Percentiles rank a stretch among this genome's conserved stretches.
Evolutionary conservation across 495 filamentous ascomycete genomes (phyloP).

Genomic region (Aspergillus avenaceus): DNA sequence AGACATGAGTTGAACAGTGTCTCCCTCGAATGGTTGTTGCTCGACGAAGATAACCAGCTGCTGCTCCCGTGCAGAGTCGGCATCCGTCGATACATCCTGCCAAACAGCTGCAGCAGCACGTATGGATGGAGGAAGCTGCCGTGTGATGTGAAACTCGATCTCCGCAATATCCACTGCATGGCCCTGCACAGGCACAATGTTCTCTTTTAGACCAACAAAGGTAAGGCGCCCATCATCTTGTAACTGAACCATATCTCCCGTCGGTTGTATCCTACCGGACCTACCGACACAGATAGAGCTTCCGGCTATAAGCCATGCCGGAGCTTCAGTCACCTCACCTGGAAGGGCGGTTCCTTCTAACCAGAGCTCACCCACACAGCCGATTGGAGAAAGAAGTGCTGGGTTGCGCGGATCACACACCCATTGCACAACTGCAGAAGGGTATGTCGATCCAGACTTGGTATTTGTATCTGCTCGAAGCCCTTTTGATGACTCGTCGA

Average conservation of each 20-base stretch:
- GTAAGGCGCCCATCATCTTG: constrained; percentile 25
- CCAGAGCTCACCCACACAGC: constrained; percentile 31
- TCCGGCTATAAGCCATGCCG: constrained; percentile 33
- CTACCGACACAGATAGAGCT: constrained; percentile 24
- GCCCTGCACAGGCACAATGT: constrained; percentile 26
- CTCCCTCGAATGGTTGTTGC: constrained; percentile 14
- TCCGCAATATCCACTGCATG: constrained; percentile 34
- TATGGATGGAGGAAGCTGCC: constrained; percentile 23
- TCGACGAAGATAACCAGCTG: constrained; percentile 30
- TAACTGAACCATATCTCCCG: constrained; percentile 31
- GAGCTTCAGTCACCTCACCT: constrained; percentile 21
- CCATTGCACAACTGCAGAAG: constrained; percentile 26
- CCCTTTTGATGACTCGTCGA: constrained; percentile 19
- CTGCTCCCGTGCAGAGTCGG: constrained; percentile 3
- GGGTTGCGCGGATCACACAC: constrained; percentile 30
- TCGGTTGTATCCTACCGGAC: constrained; percentile 20
- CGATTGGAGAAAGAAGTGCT: constrained; percentile 28
- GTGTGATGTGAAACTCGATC: constrained; percentile 23
- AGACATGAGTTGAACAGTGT: constrained; percentile 18
- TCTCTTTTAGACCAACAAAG: constrained; percentile 30
- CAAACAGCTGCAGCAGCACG: constrained; percentile 23
- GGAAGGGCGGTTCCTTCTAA: constrained; percentile 23
- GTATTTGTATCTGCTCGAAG: constrained; percentile 23
- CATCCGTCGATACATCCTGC: constrained; percentile 12
- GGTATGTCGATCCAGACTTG: constrained; percentile 27